Conservation (phyloP, 306 rosid species). For the Quercus agrifolia region DNA sequence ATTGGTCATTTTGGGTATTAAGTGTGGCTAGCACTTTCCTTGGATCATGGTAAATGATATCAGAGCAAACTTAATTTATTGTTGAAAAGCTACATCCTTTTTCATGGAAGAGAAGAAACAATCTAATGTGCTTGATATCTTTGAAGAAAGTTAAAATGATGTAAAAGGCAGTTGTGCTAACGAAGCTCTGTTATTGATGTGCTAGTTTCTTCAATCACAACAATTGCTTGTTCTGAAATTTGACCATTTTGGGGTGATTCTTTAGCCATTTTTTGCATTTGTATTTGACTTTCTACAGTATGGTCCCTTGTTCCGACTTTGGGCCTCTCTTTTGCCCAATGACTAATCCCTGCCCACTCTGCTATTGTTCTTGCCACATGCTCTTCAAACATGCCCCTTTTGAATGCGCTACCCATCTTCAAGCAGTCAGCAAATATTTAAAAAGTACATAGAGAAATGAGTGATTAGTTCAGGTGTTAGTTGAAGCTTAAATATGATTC, state of each 20-base stretch:
- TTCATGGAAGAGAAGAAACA: neutral
- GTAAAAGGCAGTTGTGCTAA: constrained; percentile 19
- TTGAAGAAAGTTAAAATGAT: neutral
- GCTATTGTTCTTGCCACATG: neutral
- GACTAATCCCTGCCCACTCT: too few species aligned
- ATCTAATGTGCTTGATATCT: neutral
- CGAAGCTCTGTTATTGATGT: constrained; percentile 29
- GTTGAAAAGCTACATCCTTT: neutral
- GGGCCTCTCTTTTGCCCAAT: neutral
- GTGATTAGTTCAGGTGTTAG: constrained; percentile 12
- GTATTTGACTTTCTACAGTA: neutral
- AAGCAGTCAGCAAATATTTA: constrained; percentile 9
- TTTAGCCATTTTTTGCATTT: constrained; percentile 18
- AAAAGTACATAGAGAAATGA: neutral
- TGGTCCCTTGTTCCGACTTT: neutral
- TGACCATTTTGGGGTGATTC: constrained; percentile 34
- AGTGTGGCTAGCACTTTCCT: too few species aligned
- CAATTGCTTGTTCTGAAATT: constrained; percentile 29
- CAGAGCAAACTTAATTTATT: neutral
- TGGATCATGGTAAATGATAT: too few species aligned
- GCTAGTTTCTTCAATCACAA: constrained; percentile 22
- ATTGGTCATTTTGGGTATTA: too few species aligned
- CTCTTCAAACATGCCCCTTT: constrained; percentile 29
- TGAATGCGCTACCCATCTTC: constrained; percentile 69
- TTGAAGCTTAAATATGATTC: constrained; percentile 1